These are phyloP conservation scores for Pseudogymnoascus sp. DNA, from an alignment of 2,329 filamentous ascomycete genomes.

Conservation along the genomic window DNA sequence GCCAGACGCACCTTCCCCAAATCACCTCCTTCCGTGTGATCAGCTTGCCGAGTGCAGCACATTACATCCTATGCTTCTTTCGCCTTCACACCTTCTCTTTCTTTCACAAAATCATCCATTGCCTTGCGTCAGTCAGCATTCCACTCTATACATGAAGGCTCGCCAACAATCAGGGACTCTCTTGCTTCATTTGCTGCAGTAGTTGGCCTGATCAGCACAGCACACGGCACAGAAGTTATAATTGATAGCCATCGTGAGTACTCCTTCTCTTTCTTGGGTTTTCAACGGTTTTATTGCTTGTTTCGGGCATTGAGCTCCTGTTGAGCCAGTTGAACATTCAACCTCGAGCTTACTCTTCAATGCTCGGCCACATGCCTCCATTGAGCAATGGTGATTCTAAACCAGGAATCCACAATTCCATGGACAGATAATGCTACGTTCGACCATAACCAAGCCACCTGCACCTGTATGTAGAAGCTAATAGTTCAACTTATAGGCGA, in stretches of 20 bases:
- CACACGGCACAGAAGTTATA: neutral
- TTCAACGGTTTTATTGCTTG: neutral
- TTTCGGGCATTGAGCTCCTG: neutral
- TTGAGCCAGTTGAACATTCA: neutral
- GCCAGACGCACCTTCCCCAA: neutral
- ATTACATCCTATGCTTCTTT: neutral
- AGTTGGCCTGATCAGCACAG: neutral
- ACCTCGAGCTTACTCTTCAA: neutral
- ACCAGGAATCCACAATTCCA: neutral
- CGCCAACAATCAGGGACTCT: neutral
- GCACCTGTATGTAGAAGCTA: neutral
- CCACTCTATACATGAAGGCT: neutral
- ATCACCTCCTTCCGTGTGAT: neutral
- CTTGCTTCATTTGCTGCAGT: conserved; percentile 4
- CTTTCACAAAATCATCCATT: conserved; percentile 3
- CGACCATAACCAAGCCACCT: neutral
- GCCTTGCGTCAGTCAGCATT: neutral
- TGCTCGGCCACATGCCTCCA: neutral
- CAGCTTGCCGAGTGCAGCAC: neutral
- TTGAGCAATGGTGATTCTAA: neutral
- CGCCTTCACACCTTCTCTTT: conserved; percentile 3
- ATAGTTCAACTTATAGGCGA: neutral
- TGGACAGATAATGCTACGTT: neutral
- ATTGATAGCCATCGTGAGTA: neutral
- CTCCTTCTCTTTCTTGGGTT: neutral